Percentiles rank a stretch among this genome's conserved stretches.
phyloP scores from a whole-genome alignment of 2,329 filamentous ascomycete genomes.

The Fusarium neocosmosporiellum region DNA sequence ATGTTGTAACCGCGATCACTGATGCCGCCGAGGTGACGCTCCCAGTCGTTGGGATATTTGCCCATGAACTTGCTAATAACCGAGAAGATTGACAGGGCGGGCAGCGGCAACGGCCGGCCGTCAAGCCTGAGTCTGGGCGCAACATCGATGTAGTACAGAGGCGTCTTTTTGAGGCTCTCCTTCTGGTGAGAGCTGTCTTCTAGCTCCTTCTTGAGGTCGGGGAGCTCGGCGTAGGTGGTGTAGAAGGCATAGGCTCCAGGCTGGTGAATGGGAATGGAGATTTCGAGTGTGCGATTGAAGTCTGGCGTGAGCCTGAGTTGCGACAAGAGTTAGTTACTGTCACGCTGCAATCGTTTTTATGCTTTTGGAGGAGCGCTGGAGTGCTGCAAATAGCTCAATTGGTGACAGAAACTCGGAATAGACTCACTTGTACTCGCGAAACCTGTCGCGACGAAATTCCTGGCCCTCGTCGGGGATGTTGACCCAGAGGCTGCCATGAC shows the following conservation, averaged over 20 bases:
- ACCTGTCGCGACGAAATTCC: slow-evolving; percentile 81
- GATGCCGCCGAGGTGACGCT: slow-evolving; percentile 88
- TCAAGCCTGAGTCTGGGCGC: slow-evolving; percentile 83
- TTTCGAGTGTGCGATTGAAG: slow-evolving; percentile 91
- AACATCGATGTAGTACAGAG: slow-evolving; percentile 92
- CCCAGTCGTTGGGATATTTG: slow-evolving; percentile 88
- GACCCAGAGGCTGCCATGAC: slow-evolving; percentile 94
- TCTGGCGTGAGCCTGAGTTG: slow-evolving; percentile 79
- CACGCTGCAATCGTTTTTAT: background rate
- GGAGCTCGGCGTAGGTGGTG: slow-evolving; percentile 89
- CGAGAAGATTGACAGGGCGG: slow-evolving; percentile 91
- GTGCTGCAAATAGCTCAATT: slow-evolving; percentile 10
- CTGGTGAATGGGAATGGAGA: slow-evolving; percentile 85
- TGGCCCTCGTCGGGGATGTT: slow-evolving; percentile 86
- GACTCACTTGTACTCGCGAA: slow-evolving; percentile 88
- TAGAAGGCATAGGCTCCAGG: slow-evolving; percentile 95
- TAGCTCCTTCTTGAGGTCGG: slow-evolving; percentile 63
- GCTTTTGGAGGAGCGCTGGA: background rate
- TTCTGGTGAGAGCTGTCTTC: slow-evolving; percentile 42
- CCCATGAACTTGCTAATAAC: slow-evolving; percentile 99
- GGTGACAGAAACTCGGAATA: background rate
- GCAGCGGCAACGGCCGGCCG: slow-evolving; percentile 79
- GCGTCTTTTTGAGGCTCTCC: slow-evolving; percentile 72
- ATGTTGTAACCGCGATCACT: slow-evolving; percentile 96
- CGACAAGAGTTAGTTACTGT: slow-evolving; percentile 22